phyloP scores from a whole-genome alignment of 805 yeast genomes.

The Blastobotrys attinorum region DNA sequence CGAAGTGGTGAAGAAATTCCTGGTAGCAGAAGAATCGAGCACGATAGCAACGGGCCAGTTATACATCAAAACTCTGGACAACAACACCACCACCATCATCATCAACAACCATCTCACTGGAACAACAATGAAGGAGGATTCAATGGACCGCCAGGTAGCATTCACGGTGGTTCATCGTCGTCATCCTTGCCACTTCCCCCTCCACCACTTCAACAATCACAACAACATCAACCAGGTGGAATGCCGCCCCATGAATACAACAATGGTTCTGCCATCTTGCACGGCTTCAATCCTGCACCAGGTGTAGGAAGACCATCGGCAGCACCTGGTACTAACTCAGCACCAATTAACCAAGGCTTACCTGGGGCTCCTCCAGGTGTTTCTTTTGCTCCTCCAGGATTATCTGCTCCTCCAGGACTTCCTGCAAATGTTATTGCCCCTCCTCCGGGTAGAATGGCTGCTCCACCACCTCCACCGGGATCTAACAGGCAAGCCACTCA shows the following conservation, averaged over 20 bases:
- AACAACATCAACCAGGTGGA: constrained; percentile 6
- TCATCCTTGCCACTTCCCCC: too few species aligned
- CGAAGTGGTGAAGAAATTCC: not conserved
- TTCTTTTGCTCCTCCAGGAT: constrained; percentile 6
- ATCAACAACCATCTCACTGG: constrained; percentile 1
- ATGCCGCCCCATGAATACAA: too few species aligned
- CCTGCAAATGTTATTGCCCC: not conserved
- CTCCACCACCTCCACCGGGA: constrained; percentile 7
- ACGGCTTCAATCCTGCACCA: constrained; percentile 11
- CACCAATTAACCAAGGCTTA: too few species aligned
- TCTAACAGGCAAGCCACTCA: not conserved
- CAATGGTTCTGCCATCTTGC: constrained; percentile 5
- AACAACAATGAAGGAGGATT: too few species aligned
- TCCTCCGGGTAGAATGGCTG: not conserved
- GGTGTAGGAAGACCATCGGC: constrained; percentile 15
- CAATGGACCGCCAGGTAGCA: too few species aligned
- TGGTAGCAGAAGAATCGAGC: not conserved
- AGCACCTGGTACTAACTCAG: constrained; percentile 11
- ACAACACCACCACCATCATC: constrained; percentile 6
- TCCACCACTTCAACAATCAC: constrained; percentile 1
- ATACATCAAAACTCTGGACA: too few species aligned
- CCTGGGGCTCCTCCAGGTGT: constrained; percentile 4
- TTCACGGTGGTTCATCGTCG: too few species aligned
- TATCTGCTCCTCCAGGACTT: constrained; percentile 3
- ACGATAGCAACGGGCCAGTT: too few species aligned